phyloP scores from a whole-genome alignment of 2,329 filamentous ascomycete genomes.

The Venturia nashicola region DNA sequence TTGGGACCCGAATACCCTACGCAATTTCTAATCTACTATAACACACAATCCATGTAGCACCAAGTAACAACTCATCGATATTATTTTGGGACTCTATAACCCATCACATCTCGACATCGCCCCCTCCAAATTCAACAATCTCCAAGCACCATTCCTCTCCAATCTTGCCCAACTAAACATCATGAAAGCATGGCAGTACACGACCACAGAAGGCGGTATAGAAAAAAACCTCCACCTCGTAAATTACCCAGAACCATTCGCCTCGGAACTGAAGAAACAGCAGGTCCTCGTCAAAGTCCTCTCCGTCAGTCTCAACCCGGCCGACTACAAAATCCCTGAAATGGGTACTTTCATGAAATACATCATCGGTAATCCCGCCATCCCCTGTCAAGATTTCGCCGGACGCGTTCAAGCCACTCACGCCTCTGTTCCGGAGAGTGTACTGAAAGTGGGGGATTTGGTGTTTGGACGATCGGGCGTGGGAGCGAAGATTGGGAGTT shows the following conservation, averaged over 20 bases:
- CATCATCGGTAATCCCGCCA: constrained; percentile 29
- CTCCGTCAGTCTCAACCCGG: constrained; percentile 44
- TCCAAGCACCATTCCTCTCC: too few relatives aligned
- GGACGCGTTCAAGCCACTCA: constrained; percentile 28
- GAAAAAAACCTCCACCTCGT: constrained; percentile 42
- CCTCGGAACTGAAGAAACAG: constrained; percentile 27
- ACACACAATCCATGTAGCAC: too few relatives aligned
- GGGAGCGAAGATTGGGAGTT: constrained; percentile 20
- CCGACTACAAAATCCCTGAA: constrained; percentile 52
- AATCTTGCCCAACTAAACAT: too few relatives aligned
- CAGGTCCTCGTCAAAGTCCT: constrained; percentile 39
- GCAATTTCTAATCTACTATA: too few relatives aligned
- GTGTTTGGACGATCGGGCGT: constrained; percentile 27
- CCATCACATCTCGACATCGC: too few relatives aligned
- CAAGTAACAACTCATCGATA: too few relatives aligned
- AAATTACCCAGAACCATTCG: constrained; percentile 19
- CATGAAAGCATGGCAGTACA: constrained; percentile 50
- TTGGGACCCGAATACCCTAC: too few relatives aligned
- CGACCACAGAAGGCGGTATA: constrained; percentile 30
- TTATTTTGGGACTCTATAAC: too few relatives aligned
- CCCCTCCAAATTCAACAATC: too few relatives aligned
- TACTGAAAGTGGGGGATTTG: constrained; percentile 23
- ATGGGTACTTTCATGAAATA: constrained; percentile 21
- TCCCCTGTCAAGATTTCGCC: constrained; percentile 38
- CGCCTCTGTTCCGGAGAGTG: constrained; percentile 19